Evolutionary conservation across 2,329 filamentous ascomycete species (phyloP).

Genomic region (Fusarium sp.): DNA sequence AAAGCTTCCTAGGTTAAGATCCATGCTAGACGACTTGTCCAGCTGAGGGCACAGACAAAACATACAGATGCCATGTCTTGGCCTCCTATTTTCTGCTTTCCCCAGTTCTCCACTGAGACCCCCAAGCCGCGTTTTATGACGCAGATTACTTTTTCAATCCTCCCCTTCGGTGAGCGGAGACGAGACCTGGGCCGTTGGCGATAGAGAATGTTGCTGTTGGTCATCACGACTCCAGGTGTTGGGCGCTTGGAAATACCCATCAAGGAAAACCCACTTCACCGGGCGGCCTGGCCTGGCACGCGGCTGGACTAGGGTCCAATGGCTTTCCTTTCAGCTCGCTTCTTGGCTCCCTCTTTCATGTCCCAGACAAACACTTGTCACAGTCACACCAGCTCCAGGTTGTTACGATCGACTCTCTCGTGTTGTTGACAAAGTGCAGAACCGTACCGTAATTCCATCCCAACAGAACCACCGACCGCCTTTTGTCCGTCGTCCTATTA

Average conservation of each 20-base stretch:
- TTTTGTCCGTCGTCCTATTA: slow-evolving; percentile 21
- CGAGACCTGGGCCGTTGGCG: background rate
- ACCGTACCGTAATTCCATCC: slow-evolving; percentile 14
- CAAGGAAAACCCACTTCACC: slow-evolving; percentile 1
- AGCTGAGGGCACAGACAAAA: background rate
- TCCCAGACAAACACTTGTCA: background rate
- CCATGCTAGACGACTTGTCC: background rate
- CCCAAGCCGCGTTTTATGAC: background rate
- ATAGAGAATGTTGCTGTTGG: slow-evolving; percentile 3
- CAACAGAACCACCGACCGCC: slow-evolving; percentile 9
- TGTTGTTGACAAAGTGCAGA: background rate
- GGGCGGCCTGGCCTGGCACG: background rate
- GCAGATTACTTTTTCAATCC: slow-evolving; percentile 1
- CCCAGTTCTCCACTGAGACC: slow-evolving; percentile 1
- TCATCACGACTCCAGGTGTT: background rate
- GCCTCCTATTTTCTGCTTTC: slow-evolving; percentile 1
- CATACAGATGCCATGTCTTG: background rate
- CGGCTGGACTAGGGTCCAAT: background rate
- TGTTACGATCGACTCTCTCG: background rate
- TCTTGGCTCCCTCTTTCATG: background rate
- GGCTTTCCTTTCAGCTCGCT: background rate
- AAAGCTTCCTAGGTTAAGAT: background rate
- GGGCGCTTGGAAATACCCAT: slow-evolving; percentile 11
- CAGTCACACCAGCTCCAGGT: slow-evolving; percentile 5
- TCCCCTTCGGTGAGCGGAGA: slow-evolving; percentile 12